Percentiles rank a stretch among this genome's conserved stretches.
Conservation (phyloP, 768 basidiomycete species). For the Suillus fuscotomentosus region DNA sequence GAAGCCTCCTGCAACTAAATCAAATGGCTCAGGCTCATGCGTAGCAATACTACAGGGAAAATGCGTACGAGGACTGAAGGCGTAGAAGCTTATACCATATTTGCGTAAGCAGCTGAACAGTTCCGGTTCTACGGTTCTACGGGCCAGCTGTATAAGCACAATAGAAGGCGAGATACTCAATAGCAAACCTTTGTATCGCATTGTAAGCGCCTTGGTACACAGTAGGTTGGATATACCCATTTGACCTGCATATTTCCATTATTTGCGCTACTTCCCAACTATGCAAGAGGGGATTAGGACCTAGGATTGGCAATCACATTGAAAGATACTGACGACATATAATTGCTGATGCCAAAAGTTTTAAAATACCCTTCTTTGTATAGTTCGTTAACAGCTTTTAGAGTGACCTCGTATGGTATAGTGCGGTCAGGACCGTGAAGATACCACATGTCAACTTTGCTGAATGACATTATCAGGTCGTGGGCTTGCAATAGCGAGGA, state of each 20-base stretch:
- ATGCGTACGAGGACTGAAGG: slow-evolving; percentile 30
- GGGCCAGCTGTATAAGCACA: not conserved
- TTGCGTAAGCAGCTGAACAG: slow-evolving; percentile 26
- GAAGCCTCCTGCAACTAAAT: slow-evolving; percentile 36
- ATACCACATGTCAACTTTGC: slow-evolving; percentile 11
- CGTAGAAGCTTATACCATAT: slow-evolving; percentile 32
- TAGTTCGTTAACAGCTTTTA: slow-evolving; percentile 20
- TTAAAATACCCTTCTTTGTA: slow-evolving; percentile 24
- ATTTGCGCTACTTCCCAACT: slow-evolving; percentile 37
- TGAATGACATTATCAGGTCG: slow-evolving; percentile 2
- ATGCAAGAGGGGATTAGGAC: not conserved
- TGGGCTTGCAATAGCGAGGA: slow-evolving; percentile 7
- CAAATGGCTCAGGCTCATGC: not conserved
- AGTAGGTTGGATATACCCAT: slow-evolving; percentile 24
- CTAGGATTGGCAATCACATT: slow-evolving; percentile 15
- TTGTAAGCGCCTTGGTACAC: slow-evolving; percentile 30
- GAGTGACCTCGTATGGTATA: slow-evolving; percentile 23
- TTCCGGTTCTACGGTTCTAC: slow-evolving; percentile 1
- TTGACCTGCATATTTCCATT: slow-evolving; percentile 23
- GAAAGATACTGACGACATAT: slow-evolving; percentile 7
- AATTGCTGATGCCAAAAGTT: slow-evolving; percentile 26
- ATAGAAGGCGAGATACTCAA: not conserved
- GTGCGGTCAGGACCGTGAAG: slow-evolving; percentile 23
- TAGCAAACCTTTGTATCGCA: slow-evolving; percentile 17
- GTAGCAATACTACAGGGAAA: not conserved